A percentile compares a stretch with the other conserved stretches of the same genome.
Evolutionary conservation across 2,329 filamentous ascomycete genomes (phyloP).

Genomic region (Cladophialophora chaetospira): DNA sequence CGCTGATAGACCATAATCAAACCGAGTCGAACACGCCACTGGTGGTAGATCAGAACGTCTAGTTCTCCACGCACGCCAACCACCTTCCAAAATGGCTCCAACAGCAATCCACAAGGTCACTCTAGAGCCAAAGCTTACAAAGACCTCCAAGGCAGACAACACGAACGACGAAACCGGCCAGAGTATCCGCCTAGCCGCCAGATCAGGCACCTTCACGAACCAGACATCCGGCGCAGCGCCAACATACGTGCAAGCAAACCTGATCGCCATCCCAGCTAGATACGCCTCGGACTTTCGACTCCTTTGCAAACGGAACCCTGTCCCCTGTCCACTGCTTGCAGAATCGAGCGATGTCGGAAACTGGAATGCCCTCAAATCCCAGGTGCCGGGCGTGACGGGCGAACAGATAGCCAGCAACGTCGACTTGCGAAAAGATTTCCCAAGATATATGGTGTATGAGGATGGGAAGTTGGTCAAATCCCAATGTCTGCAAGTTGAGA

Average conservation of each 20-base stretch:
- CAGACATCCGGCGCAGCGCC: conserved; percentile 59
- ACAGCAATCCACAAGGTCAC: no score
- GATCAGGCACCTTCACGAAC: conserved; percentile 20
- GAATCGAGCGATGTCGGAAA: conserved; percentile 52
- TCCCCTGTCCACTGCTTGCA: conserved; percentile 63
- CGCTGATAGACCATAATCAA: no score
- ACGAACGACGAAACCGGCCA: conserved; percentile 17
- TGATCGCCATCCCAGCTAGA: conserved; percentile 59
- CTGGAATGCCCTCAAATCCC: conserved; percentile 45
- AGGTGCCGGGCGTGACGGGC: conserved; percentile 37
- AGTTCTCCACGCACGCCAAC: no score
- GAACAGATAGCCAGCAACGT: conserved; percentile 45
- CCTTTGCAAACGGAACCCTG: conserved; percentile 63
- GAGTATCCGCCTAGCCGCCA: conserved; percentile 26
- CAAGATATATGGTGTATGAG: conserved; percentile 61
- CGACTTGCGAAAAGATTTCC: conserved; percentile 61
- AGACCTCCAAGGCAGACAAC: no score
- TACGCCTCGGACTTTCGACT: conserved; percentile 61
- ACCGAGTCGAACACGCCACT: no score
- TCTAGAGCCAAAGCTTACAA: no score
- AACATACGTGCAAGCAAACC: conserved; percentile 62
- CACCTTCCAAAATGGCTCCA: no score
- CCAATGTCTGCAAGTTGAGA: conserved; percentile 47
- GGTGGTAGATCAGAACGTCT: no score
- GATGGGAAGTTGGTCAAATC: conserved; percentile 47